Evolutionary conservation across 129 eudicot genomes (phyloP).

Genomic region (Solidago caesia): DNA sequence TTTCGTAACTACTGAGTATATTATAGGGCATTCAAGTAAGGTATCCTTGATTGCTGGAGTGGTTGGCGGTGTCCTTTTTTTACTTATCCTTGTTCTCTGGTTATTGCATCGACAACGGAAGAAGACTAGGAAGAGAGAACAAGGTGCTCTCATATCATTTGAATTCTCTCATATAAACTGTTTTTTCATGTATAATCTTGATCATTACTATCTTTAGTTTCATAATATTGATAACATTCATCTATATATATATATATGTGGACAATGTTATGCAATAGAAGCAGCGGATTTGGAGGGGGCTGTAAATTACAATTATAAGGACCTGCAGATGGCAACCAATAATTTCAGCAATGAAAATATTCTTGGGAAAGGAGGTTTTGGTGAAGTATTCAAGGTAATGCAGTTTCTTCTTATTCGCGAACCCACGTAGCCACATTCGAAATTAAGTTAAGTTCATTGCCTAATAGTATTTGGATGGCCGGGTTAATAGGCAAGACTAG

Average conservation of each 20-base stretch:
- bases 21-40: constrained; percentile 34
- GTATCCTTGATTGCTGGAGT: constrained; percentile 44
- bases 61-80: constrained; percentile 33
- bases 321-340: constrained; percentile 29
- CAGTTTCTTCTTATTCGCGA: neutral
- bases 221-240: neutral
- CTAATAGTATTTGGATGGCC: neutral
- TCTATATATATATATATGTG: neutral
- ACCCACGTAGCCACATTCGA: no score
- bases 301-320: constrained; percentile 25
- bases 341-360: constrained; percentile 48
- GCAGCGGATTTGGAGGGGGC: constrained; percentile 45
- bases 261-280: constrained; percentile 31
- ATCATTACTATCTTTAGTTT: neutral
- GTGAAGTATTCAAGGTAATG: constrained; percentile 45
- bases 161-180: neutral
- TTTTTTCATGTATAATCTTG: neutral
- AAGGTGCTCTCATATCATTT: constrained; percentile 36
- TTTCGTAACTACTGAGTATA: neutral
- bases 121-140: constrained; percentile 26
- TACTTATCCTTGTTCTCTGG: neutral
- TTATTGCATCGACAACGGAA: constrained; percentile 23
- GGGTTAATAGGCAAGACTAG: constrained; percentile 45
- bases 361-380: constrained; percentile 58
- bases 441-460: no score